Evolutionary conservation across 176 grass and related monocot species (phyloP).

Genomic region (Chloris gayana): DNA sequence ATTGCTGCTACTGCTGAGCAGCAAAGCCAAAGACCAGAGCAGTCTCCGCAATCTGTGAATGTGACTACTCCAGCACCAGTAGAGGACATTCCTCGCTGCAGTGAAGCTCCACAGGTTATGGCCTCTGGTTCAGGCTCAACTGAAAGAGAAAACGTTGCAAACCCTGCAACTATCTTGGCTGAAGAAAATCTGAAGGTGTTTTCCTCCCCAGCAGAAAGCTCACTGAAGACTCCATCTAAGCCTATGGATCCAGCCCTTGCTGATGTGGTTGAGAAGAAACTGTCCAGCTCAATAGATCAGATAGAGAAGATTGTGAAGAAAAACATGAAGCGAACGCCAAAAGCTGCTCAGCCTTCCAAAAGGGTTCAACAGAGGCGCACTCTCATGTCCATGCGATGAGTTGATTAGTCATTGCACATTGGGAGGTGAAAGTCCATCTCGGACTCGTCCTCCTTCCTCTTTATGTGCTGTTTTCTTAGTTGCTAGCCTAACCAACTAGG

Average conservation of each 20-base stretch:
- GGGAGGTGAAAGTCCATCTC: constrained; percentile 36
- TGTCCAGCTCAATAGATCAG: constrained; percentile 79
- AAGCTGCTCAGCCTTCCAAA: constrained; percentile 52
- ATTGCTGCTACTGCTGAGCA: constrained; percentile 57
- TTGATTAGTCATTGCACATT: constrained; percentile 29
- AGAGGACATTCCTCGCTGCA: constrained; percentile 12
- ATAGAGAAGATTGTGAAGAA: constrained; percentile 69
- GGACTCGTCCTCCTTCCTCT: constrained; percentile 24
- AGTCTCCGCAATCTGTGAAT: constrained; percentile 30
- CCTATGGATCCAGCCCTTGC: constrained; percentile 29
- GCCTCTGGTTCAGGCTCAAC: constrained; percentile 44
- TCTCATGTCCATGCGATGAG: constrained; percentile 87
- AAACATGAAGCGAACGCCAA: constrained; percentile 61
- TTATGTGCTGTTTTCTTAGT: constrained; percentile 34
- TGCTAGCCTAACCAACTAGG: constrained; percentile 27
- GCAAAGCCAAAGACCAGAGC: constrained; percentile 31
- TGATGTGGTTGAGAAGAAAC: constrained; percentile 58
- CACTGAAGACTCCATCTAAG: constrained; percentile 33
- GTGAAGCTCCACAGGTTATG: constrained; percentile 36
- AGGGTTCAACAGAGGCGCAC: constrained; percentile 49
- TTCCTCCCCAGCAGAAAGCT: constrained; percentile 35
- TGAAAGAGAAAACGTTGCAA: constrained; percentile 43
- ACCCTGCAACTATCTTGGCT: constrained; percentile 27
- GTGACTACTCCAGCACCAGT: constrained; percentile 20
- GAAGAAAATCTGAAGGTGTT: constrained; percentile 33